Base-by-base conservation (phyloP, 225 moss, liverwort and hornwort genomes). In the Neckera pumila region DNA sequence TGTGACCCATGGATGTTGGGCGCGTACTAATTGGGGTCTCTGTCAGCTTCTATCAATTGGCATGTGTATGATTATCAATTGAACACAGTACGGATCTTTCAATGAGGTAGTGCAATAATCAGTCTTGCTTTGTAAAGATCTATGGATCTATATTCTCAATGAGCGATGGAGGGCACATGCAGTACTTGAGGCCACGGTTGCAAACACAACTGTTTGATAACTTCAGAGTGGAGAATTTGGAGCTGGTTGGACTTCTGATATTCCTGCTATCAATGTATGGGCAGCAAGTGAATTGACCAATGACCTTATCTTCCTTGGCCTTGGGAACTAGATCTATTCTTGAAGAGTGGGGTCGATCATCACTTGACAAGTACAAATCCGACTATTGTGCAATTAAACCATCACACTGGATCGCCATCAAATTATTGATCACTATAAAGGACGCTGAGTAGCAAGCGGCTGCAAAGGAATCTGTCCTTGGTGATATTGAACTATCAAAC, bases 51-150 rank as follows among this genome's bases (percentile, higher is more conserved):
- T n/a, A n/a, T n/a, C n/a, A n/a, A n/a, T n/a, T n/a, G n/a, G n/a
- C n/a, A n/a, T n/a, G n/a, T n/a, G n/a, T n/a, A n/a, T n/a, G n/a
- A n/a, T n/a, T n/a, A n/a, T n/a, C n/a, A n/a, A n/a, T n/a, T n/a
- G n/a, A n/a, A n/a, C n/a, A n/a, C n/a, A n/a, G n/a, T n/a, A n/a
- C n/a, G 0, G 1, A 19, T 1, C 10, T 65, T 10, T 34, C 34
- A 5, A 65, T 2, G 3, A 5, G 5, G 3, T 1, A 9, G 0
- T 3, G 3, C 6, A 6, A 10, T 36, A 17, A 18, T 65, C 1
- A 34, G 11, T 65, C 2, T 16, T 16, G 2, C 30, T 65, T 66
- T 71, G 42, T 42, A 2, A 9, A 71, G 15, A 71, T 27, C 16
- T 71, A 71, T 27, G 10, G 27, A 15, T 42, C 15, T 0, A 71